Base-by-base conservation (phyloP, 495 filamentous ascomycete species). In the Neurospora sp. region DNA sequence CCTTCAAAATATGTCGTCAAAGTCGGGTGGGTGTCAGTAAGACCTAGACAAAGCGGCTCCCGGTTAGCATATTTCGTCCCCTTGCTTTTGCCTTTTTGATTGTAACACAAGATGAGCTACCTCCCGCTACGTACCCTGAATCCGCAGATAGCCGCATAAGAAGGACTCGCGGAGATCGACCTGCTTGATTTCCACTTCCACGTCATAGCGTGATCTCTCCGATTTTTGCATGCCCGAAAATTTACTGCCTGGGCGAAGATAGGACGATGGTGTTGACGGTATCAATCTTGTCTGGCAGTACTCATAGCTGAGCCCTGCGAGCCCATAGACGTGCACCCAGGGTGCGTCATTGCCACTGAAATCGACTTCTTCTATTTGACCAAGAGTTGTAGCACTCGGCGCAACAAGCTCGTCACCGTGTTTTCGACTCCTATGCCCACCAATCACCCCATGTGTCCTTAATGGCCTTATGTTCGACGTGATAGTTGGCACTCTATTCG, bases 1-100 rank as follows among this genome's bases (percentile, higher is more conserved):
- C 95, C 96, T 83, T 98, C 94, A 76, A 99, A 99, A 79, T 96
- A 99, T 3, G 96, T 99, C 3, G 94, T 98, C 53, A 99, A 83
- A 39, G 95, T 98, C 42, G 95, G 94, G 81, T 98, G 94, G 81
- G 98, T 93, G 79, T 96, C 91, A 3, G 96, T 98, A 16, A 99
- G 85, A 45, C 96, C 95, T 98, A 75, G 53, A 65, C 53, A 65
- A 45, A 65, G 27, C 53, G 27, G 22, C 27, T 69, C 41, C 69
- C 75, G 45, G 35, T 59, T 18, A 44, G 39, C 18, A 69, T 20
- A 8, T 71, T 20, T 72, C 27, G 12, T 37, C 53, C 53, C 53
- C 22, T 65, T 65, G 27, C 53, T 9, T 61, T 65, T 35, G 27
- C 53, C 53, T 35, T 65, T 35, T 35, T 18, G 14, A 18, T 35